phyloP scores from a whole-genome alignment of 2,329 filamentous ascomycete genomes.

The Pseudogymnoascus sp. region DNA sequence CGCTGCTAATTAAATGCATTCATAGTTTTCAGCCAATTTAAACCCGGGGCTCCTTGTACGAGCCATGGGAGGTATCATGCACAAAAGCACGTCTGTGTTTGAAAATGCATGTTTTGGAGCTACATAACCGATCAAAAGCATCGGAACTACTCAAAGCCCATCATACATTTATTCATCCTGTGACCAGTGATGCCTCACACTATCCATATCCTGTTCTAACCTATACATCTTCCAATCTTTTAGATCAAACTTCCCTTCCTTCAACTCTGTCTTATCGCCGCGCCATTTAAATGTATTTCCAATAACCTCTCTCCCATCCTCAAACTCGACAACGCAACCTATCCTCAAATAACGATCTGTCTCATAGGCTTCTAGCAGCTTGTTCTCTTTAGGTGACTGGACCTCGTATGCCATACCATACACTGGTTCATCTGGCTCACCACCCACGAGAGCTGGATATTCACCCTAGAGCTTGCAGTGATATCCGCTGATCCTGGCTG shows the following conservation, averaged over 20 bases:
- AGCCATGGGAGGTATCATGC: no score
- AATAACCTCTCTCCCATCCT: slow-evolving; percentile 15
- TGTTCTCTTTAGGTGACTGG: neutral
- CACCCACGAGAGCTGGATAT: slow-evolving; percentile 23
- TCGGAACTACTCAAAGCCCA: no score
- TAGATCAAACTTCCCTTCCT: slow-evolving; percentile 14
- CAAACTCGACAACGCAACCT: slow-evolving; percentile 15
- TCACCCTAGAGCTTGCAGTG: slow-evolving; percentile 26
- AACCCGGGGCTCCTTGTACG: no score
- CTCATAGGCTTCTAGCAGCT: slow-evolving; percentile 14
- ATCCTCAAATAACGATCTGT: slow-evolving; percentile 12
- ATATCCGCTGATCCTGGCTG: slow-evolving; percentile 22
- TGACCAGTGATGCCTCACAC: neutral
- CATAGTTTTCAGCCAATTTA: no score
- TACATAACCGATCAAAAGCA: no score
- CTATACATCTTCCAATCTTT: slow-evolving; percentile 15
- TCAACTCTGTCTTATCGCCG: slow-evolving; percentile 10
- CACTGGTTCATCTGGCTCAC: slow-evolving; percentile 10
- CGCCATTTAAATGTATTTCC: slow-evolving; percentile 14
- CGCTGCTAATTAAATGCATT: no score
- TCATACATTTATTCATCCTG: neutral
- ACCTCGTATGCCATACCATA: slow-evolving; percentile 16
- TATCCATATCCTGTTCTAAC: slow-evolving; percentile 11
- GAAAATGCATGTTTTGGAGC: neutral
- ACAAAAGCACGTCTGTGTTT: no score